Evolutionary conservation across 371 early-diverging fungal species (phyloP).

Genomic region (Rhizomucor pusillus): DNA sequence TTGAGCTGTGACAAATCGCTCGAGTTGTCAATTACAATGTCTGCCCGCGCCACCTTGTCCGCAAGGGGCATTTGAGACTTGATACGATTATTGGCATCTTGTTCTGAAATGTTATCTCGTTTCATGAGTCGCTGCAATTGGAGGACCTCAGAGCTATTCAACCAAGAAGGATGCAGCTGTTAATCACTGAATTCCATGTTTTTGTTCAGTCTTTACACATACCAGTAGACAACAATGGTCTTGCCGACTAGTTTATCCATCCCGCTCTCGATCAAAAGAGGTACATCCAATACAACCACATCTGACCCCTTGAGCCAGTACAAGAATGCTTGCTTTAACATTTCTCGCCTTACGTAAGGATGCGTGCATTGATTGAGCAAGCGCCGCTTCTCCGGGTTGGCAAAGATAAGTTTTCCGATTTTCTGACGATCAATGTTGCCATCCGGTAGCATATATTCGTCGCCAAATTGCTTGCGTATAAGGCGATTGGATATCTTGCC

Average conservation of each 20-base stretch:
- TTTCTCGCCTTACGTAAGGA: slow-evolving; percentile 79
- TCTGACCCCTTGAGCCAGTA: slow-evolving; percentile 68
- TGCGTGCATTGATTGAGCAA: slow-evolving; percentile 84
- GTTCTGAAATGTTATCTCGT: slow-evolving; percentile 65
- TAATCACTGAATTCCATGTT: not conserved
- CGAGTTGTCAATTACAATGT: slow-evolving; percentile 84
- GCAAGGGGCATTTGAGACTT: slow-evolving; percentile 80
- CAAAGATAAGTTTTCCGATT: slow-evolving; percentile 81
- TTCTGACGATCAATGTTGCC: slow-evolving; percentile 70
- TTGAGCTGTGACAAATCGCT: slow-evolving; percentile 61
- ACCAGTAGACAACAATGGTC: slow-evolving; percentile 84
- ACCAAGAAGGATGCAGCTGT: not conserved
- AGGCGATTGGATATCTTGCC: slow-evolving; percentile 68
- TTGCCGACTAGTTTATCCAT: slow-evolving; percentile 69
- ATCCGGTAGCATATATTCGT: slow-evolving; percentile 58
- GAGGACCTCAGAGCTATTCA: slow-evolving; percentile 62
- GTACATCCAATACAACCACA: slow-evolving; percentile 88
- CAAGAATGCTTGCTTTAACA: slow-evolving; percentile 66
- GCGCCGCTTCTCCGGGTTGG: slow-evolving; percentile 66
- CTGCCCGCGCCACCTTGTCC: slow-evolving; percentile 74
- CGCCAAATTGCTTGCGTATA: slow-evolving; percentile 77
- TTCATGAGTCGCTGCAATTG: slow-evolving; percentile 75
- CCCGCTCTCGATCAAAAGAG: slow-evolving; percentile 85
- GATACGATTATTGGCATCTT: slow-evolving; percentile 74
- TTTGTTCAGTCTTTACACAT: slow-evolving; percentile 8